Conservation (phyloP, 495 filamentous ascomycete species). For the Penicillium egyptiacum region DNA sequence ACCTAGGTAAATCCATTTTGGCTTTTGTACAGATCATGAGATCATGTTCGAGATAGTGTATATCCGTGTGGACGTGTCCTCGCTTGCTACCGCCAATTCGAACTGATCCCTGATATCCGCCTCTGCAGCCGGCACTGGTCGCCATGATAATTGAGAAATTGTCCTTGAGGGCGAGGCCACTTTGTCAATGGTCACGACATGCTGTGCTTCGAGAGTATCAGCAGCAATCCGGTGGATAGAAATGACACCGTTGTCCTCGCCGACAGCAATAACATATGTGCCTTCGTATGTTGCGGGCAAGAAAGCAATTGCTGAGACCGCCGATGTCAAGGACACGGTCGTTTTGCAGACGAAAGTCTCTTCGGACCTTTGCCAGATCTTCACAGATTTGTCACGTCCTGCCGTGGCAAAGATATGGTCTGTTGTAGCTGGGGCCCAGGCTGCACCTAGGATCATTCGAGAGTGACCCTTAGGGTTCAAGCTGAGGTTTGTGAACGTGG, state of each 20-base stretch:
- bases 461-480: constrained; percentile 82
- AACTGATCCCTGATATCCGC: constrained; percentile 26
- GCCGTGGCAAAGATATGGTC: constrained; percentile 73
- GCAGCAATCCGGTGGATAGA: constrained; percentile 42
- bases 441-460: constrained; percentile 82
- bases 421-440: constrained; percentile 65
- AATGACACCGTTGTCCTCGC: constrained; percentile 52
- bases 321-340: constrained; percentile 54
- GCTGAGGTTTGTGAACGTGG: constrained; percentile 53
- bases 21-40: constrained; percentile 25
- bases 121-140: constrained; percentile 44
- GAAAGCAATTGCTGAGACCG: constrained; percentile 81
- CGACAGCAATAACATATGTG: constrained; percentile 61
- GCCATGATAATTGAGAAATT: constrained; percentile 76
- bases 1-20: neutral
- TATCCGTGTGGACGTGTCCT: constrained; percentile 77
- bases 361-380: constrained; percentile 62
- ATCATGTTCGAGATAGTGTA: constrained; percentile 54
- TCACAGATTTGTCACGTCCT: constrained; percentile 81
- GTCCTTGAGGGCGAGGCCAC: constrained; percentile 63
- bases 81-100: constrained; percentile 76
- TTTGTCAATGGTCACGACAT: constrained; percentile 41
- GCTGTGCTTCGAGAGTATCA: constrained; percentile 47
- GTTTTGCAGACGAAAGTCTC: constrained; percentile 47
- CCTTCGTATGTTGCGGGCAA: constrained; percentile 38